Conservation (phyloP, 1,284 basidiomycete species). For the Rhodotorula glutinis region DNA sequence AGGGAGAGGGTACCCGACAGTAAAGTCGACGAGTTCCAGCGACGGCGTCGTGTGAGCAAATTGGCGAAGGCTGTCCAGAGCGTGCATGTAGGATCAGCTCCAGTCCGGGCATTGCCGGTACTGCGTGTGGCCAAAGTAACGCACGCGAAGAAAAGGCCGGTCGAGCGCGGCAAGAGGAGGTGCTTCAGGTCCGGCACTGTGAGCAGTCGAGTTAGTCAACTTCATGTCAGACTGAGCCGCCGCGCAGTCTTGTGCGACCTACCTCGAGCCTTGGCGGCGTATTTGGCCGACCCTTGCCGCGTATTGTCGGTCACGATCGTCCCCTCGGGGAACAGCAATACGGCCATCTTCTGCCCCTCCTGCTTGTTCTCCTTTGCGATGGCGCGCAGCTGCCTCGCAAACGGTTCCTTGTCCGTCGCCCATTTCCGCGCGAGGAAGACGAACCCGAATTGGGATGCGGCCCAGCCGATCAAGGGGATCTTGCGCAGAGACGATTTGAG, state of each 20-base stretch:
- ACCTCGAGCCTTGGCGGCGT: constrained; percentile 57
- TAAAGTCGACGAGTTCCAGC: constrained; percentile 58
- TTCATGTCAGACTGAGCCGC: not conserved
- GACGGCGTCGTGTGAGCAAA: constrained; percentile 71
- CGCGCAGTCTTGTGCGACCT: not conserved
- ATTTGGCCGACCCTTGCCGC: constrained; percentile 73
- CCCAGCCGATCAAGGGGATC: constrained; percentile 78
- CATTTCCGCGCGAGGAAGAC: constrained; percentile 63
- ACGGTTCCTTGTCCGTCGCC: constrained; percentile 18
- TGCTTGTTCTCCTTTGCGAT: constrained; percentile 8
- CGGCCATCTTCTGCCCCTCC: constrained; percentile 13
- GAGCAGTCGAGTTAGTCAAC: not conserved
- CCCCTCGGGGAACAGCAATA: constrained; percentile 68
- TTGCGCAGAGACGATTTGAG: constrained; percentile 84
- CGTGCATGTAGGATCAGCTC: not conserved
- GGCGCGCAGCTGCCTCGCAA: constrained; percentile 21
- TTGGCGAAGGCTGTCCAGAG: constrained; percentile 60
- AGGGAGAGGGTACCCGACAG: constrained; percentile 40
- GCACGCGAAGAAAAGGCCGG: constrained; percentile 73
- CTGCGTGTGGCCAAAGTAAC: not conserved
- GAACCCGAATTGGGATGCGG: constrained; percentile 86
- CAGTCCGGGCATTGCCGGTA: not conserved
- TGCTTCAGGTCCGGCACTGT: constrained; percentile 63
- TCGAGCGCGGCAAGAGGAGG: constrained; percentile 80
- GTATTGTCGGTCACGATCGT: constrained; percentile 83